A percentile compares a stretch with the other conserved stretches of the same genome.
Conservation (phyloP, 2,329 filamentous ascomycete genomes). For the Microdochium trichocladiopsis region DNA sequence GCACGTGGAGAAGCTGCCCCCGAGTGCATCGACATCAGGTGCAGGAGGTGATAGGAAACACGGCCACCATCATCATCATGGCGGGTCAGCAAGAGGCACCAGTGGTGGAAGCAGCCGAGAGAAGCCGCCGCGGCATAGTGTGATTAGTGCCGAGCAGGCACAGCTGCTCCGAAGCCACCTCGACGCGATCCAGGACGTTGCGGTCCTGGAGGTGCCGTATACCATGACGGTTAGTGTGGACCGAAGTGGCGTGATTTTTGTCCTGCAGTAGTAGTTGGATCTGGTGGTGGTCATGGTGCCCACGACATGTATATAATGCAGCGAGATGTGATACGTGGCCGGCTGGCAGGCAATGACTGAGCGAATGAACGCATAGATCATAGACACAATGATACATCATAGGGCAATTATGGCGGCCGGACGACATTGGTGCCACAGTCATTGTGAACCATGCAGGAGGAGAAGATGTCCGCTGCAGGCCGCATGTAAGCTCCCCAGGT, state of each 20-base stretch:
- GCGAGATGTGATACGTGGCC: too few relatives aligned
- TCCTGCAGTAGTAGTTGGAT: constrained; percentile 56
- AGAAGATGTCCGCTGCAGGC: too few relatives aligned
- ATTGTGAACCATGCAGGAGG: too few relatives aligned
- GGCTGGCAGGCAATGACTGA: too few relatives aligned
- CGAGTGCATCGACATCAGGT: constrained; percentile 20
- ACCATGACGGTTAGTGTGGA: constrained; percentile 91
- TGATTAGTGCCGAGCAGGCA: constrained; percentile 84
- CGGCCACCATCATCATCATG: constrained; percentile 9
- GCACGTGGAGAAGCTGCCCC: constrained; percentile 55
- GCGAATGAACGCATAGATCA: background rate
- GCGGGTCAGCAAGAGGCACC: constrained; percentile 15
- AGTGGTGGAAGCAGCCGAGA: constrained; percentile 15
- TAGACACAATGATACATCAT: too few relatives aligned
- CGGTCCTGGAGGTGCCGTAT: constrained; percentile 82
- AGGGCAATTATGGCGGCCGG: too few relatives aligned
- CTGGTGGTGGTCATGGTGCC: too few relatives aligned
- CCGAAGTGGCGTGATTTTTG: constrained; percentile 80
- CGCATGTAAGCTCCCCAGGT: too few relatives aligned
- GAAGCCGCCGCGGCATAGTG: constrained; percentile 64
- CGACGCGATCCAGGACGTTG: constrained; percentile 81
- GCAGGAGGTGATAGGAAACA: constrained; percentile 18
- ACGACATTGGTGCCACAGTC: too few relatives aligned
- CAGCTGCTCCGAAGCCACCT: constrained; percentile 79
- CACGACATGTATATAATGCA: too few relatives aligned